Conservation (phyloP, 768 basidiomycete genomes). For the Leccinum obscurum region DNA sequence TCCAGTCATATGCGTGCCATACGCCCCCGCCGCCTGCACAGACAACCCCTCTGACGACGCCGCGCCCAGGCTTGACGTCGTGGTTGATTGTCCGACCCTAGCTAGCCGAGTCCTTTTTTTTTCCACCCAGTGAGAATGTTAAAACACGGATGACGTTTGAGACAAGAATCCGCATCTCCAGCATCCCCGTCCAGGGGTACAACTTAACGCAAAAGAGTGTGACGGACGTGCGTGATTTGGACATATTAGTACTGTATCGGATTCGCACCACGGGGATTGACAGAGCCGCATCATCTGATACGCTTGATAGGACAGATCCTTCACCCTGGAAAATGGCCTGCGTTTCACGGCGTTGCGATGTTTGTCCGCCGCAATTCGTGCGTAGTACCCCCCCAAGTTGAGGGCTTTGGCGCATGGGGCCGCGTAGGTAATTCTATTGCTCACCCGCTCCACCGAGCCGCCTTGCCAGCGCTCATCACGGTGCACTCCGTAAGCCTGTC, state of each 20-base stretch:
- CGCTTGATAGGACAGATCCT: constrained; percentile 25
- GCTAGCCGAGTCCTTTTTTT: constrained; percentile 1
- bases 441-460: constrained; percentile 8
- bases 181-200: not conserved
- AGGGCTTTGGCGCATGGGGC: not conserved
- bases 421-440: constrained; percentile 1
- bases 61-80: constrained; percentile 7
- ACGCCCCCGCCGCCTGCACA: not conserved
- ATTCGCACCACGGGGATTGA: constrained; percentile 17
- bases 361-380: constrained; percentile 9
- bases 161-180: not conserved
- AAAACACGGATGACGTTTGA: not conserved
- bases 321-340: constrained; percentile 8
- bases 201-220: not conserved
- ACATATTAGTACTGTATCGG: not conserved
- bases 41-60: constrained; percentile 1
- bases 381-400: not conserved
- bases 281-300: constrained; percentile 26
- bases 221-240: constrained; percentile 8
- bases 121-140: not conserved
- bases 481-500: constrained; percentile 13
- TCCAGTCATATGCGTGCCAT: constrained; percentile 5
- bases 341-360: constrained; percentile 25
- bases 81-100: constrained; percentile 3
- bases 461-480: constrained; percentile 16